Conservation (phyloP, 495 filamentous ascomycete species). For the Acidiella bohemica region DNA sequence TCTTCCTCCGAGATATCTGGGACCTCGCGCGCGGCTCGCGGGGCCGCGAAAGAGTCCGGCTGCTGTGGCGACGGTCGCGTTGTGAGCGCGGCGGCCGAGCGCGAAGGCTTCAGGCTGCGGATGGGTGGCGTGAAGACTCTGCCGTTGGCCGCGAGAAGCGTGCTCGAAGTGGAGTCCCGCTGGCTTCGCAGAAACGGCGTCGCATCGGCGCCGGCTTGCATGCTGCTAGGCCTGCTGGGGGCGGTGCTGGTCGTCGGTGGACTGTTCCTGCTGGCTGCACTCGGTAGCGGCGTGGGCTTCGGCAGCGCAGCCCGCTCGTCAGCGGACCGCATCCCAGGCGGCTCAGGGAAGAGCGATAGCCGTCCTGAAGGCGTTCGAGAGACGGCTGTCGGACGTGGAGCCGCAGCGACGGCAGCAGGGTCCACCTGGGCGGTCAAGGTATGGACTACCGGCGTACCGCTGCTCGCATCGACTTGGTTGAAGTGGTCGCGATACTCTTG, state of each 20-base stretch:
- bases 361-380: constrained; percentile 1
- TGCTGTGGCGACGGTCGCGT: constrained; percentile 1
- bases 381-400: not conserved
- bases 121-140: constrained; percentile 8
- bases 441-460: constrained; percentile 1
- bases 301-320: not conserved
- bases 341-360: constrained; percentile 7
- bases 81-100: constrained; percentile 1
- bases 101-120: constrained; percentile 16
- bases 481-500: constrained; percentile 3
- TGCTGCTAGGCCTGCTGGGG: constrained; percentile 21
- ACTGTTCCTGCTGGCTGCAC: constrained; percentile 1
- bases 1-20: constrained; percentile 1
- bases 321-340: not conserved
- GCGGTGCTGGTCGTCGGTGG: constrained; percentile 5
- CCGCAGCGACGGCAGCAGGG: not conserved
- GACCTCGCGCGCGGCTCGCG: not conserved
- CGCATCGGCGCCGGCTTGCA: constrained; percentile 26
- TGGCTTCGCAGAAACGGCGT: constrained; percentile 26
- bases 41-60: not conserved
- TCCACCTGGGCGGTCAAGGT: constrained; percentile 11
- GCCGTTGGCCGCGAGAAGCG: constrained; percentile 6
- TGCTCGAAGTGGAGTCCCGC: constrained; percentile 13
- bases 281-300: not conserved
- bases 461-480: constrained; percentile 3